phyloP scores from a whole-genome alignment of 2,329 filamentous ascomycete genomes.

The Alternaria gansuensis region DNA sequence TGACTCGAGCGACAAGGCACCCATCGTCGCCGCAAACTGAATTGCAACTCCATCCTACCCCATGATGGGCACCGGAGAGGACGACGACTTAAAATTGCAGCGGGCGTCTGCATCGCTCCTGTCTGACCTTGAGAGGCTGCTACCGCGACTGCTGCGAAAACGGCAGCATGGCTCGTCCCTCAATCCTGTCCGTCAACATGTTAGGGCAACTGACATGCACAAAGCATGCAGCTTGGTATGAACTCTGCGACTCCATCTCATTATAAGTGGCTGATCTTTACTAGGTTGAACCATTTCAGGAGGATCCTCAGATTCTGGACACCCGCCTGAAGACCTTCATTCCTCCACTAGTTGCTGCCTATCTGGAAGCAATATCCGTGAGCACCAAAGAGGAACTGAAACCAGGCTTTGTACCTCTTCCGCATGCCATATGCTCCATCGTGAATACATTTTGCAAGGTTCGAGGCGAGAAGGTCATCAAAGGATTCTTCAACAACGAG shows the following conservation, averaged over 20 bases:
- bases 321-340: conserved; percentile 80
- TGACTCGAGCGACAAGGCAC: conserved; percentile 41
- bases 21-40: conserved; percentile 6
- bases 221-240: conserved; percentile 50
- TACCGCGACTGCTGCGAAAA: conserved; percentile 53
- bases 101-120: conserved; percentile 53
- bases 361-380: conserved; percentile 70
- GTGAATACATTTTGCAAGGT: conserved; percentile 95
- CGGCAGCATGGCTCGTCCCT: conserved; percentile 30
- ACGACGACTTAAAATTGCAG: conserved; percentile 58
- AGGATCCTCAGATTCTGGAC: conserved; percentile 92
- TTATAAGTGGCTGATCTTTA: background rate
- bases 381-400: conserved; percentile 32
- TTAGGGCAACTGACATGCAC: conserved; percentile 54
- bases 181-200: conserved; percentile 47
- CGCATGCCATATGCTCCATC: conserved; percentile 74
- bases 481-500: conserved; percentile 90
- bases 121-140: conserved; percentile 41
- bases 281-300: conserved; percentile 86
- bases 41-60: conserved; percentile 8
- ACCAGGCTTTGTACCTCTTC: conserved; percentile 41
- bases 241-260: background rate
- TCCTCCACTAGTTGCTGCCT: conserved; percentile 76
- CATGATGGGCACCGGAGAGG: conserved; percentile 53
- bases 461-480: conserved; percentile 89